Evolutionary conservation across 306 rosid genomes (phyloP).

Genomic region (Rosa persica): DNA sequence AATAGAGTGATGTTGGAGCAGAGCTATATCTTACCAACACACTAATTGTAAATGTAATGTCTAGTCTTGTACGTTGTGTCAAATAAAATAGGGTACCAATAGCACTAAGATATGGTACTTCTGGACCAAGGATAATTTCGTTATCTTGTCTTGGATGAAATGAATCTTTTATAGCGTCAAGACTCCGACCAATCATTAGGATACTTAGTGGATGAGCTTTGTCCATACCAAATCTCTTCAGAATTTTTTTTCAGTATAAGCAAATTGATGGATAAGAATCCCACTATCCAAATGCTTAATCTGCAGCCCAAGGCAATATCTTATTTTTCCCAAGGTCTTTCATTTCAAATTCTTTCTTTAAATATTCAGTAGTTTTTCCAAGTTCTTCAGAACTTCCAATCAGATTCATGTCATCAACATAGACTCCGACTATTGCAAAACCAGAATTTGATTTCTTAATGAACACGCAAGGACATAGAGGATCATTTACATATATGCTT

Average conservation of each 20-base stretch:
- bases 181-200: not conserved
- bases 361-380: not conserved
- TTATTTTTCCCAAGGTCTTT: not conserved
- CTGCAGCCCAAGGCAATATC: not conserved
- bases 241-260: not conserved
- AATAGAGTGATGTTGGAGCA: not conserved
- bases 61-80: too few species aligned
- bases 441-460: too few species aligned
- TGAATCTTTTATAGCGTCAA: not conserved
- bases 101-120: too few species aligned
- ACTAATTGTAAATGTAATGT: too few species aligned
- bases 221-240: not conserved
- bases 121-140: too few species aligned
- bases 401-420: too few species aligned
- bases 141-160: not conserved
- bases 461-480: too few species aligned
- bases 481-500: too few species aligned
- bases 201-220: not conserved
- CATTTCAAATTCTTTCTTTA: too few species aligned
- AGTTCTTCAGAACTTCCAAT: not conserved
- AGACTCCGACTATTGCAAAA: too few species aligned
- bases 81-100: too few species aligned
- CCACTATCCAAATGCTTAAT: not conserved
- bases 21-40: too few species aligned
- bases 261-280: not conserved